These are phyloP conservation scores for Candida peoriensis DNA, from an alignment of 805 yeast genomes.

Conservation along the genomic window DNA sequence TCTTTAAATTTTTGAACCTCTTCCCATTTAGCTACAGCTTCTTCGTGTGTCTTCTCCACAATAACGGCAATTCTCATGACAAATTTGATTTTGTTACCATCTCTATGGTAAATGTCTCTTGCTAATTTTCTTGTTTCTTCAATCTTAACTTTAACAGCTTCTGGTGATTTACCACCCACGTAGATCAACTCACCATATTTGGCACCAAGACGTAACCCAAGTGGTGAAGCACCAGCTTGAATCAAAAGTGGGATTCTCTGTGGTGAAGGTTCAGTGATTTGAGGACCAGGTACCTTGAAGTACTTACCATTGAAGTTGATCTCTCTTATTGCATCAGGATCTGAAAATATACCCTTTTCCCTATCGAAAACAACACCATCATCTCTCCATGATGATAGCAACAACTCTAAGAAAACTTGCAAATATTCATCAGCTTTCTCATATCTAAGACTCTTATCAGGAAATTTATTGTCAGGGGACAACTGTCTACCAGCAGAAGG, in stretches of 20 bases:
- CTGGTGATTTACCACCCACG: slow-evolving; percentile 28
- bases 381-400: slow-evolving; percentile 4
- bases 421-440: slow-evolving; percentile 10
- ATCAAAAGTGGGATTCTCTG: slow-evolving; percentile 35
- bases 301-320: slow-evolving; percentile 32
- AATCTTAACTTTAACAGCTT: slow-evolving; percentile 18
- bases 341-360: slow-evolving; percentile 24
- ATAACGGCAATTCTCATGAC: slow-evolving; percentile 29
- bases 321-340: slow-evolving; percentile 30
- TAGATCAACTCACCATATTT: slow-evolving; percentile 34
- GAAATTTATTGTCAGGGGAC: slow-evolving; percentile 26
- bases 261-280: slow-evolving; percentile 30
- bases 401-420: slow-evolving; percentile 2
- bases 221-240: slow-evolving; percentile 35
- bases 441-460: slow-evolving; percentile 35
- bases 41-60: slow-evolving; percentile 32
- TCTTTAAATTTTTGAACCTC: slow-evolving; percentile 28
- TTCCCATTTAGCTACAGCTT: slow-evolving; percentile 28
- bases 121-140: slow-evolving; percentile 26
- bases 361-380: slow-evolving; percentile 19
- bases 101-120: slow-evolving; percentile 27
- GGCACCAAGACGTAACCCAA: slow-evolving; percentile 34
- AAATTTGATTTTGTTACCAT: slow-evolving; percentile 30
- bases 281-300: slow-evolving; percentile 32
- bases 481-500: slow-evolving; percentile 34